phyloP scores from a whole-genome alignment of 2,329 filamentous ascomycete species.

The Exutisphaerella laricina region DNA sequence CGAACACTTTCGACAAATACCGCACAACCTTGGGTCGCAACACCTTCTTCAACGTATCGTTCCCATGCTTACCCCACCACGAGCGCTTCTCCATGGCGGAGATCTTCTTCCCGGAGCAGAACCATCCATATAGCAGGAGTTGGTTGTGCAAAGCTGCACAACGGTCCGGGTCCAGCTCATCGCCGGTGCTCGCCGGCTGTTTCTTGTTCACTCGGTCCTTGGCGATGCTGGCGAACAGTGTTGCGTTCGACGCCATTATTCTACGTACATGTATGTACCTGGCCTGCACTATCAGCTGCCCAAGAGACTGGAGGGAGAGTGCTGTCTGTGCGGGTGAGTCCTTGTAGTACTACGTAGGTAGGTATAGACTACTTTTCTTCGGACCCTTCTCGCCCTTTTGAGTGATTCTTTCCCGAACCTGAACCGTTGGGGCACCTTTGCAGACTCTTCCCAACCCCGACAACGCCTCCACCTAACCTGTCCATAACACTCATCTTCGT shows the following conservation, averaged over 20 bases:
- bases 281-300: too few relatives aligned
- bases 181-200: conserved; percentile 19
- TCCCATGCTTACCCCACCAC: conserved; percentile 32
- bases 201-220: conserved; percentile 28
- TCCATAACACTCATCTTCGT: too few relatives aligned
- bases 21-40: conserved; percentile 27
- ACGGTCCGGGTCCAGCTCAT: conserved; percentile 29
- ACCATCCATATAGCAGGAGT: conserved; percentile 33
- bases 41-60: conserved; percentile 21
- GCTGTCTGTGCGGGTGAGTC: too few relatives aligned
- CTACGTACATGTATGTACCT: too few relatives aligned
- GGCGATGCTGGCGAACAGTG: conserved; percentile 29
- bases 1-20: conserved; percentile 32
- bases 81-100: conserved; percentile 27
- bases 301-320: too few relatives aligned
- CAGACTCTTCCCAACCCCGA: too few relatives aligned
- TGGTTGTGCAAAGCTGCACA: conserved; percentile 33
- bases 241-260: conserved; percentile 16
- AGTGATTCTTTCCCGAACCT: too few relatives aligned
- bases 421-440: too few relatives aligned
- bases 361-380: too few relatives aligned
- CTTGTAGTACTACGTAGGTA: too few relatives aligned
- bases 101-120: conserved; percentile 30
- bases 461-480: too few relatives aligned
- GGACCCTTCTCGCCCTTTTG: too few relatives aligned